Evolutionary conservation across 805 yeast genomes (phyloP), one percentile per base, ranked within the genome.

Genomic region (Ogataea paradorogensis): DNA sequence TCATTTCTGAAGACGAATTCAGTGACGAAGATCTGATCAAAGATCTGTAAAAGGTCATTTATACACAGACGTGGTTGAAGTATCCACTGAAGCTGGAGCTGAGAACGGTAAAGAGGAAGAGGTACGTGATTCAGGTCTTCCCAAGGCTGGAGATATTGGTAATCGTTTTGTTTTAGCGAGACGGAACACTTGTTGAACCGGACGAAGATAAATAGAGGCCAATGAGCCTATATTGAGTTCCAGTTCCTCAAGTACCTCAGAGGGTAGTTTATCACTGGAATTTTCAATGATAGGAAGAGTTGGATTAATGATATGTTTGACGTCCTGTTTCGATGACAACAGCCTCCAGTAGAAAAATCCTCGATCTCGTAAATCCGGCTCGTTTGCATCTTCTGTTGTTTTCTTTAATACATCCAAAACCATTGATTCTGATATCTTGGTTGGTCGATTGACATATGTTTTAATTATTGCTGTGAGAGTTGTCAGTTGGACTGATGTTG

Each of bases 271-370:
- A 30, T 85, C 89, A 42, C 78, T 78, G 15, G 84, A 82, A 0
- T 78, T 67, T 14, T 79, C 71, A 6, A 90, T 83, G 1, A 71
- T 62, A 0, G 95, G 95, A 15, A 78, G 51, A 3, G 67, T 66
- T 10, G 79, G 77, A 48, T 79, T 70, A 9, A 89, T 71, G n/a
- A 90, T 71, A 15, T 69, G 70, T 36, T 65, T 61, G 5, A 64
- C 62, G 28, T 58, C 62, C 26, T 69, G 69, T 33, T 67, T 69
- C 6, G 71, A 45, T 1, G 93, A 77, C 6, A 90, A 62, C 21
- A 90, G 62, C 42, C 95, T 71, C 93, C 95, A 84, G 63, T 91
- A 90, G 63, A 87, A 79, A 54, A 70, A 82, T 0, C 91, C 96
- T 27, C 96, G 65, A 48, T 87, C 95, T 45, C 97, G 71, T 9